A percentile compares a stretch with the other conserved stretches of the same genome.
phyloP scores from a whole-genome alignment of 2,329 filamentous ascomycete genomes.

The Thielaviopsis euricoi region DNA sequence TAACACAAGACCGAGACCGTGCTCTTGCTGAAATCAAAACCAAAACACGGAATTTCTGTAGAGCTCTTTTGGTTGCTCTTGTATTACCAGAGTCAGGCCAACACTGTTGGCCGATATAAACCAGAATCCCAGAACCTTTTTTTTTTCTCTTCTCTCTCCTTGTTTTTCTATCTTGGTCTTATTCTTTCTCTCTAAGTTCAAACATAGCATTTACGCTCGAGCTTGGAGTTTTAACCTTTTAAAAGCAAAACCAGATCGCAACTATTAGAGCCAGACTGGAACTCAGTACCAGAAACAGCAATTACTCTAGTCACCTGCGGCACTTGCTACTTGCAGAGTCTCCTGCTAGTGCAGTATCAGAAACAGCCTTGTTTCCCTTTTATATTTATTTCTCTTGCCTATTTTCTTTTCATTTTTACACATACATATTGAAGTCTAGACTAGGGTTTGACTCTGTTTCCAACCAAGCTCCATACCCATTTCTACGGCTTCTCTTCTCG shows the following conservation, averaged over 20 bases:
- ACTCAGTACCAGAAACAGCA: background rate
- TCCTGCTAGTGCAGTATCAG: background rate
- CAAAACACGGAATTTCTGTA: background rate
- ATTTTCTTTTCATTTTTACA: background rate
- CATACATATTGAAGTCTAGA: background rate
- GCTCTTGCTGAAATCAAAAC: conserved; percentile 4
- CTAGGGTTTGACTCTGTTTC: background rate
- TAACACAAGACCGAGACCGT: conserved; percentile 2
- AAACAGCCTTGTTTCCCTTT: background rate
- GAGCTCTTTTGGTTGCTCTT: background rate
- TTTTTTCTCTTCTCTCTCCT: background rate
- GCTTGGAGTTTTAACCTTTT: background rate
- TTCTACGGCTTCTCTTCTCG: too few species aligned
- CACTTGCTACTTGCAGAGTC: background rate
- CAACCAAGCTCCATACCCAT: too few species aligned
- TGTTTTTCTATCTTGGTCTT: background rate
- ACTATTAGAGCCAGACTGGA: background rate
- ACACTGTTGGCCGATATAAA: background rate
- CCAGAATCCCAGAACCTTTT: background rate
- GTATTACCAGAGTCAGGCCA: background rate
- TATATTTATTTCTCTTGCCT: background rate
- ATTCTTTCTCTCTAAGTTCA: background rate
- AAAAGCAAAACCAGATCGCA: background rate
- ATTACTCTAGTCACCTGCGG: background rate
- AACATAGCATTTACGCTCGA: background rate